Percentiles rank a stretch among this genome's conserved stretches.
Conservation (phyloP, 768 basidiomycete genomes). For the Suillus variegatus region DNA sequence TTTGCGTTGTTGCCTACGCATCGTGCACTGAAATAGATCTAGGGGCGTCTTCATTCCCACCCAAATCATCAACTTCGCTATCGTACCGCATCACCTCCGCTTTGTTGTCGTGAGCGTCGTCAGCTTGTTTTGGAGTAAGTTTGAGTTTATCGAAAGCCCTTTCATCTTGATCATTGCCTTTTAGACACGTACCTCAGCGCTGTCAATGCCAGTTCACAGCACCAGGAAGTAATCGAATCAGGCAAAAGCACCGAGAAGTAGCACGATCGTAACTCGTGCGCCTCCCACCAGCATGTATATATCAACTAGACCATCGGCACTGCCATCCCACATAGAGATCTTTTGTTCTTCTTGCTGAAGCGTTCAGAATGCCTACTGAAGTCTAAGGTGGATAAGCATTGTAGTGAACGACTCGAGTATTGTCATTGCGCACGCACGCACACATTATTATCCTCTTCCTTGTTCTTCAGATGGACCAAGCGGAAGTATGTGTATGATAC, state of each 20-base stretch:
- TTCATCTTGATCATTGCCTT: slow-evolving; percentile 1
- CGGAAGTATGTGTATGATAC: not conserved
- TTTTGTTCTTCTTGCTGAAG: not conserved
- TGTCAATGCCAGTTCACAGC: slow-evolving; percentile 41
- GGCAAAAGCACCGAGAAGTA: slow-evolving; percentile 2
- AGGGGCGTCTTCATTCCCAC: slow-evolving; percentile 78
- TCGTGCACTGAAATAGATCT: slow-evolving; percentile 3
- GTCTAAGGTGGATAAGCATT: not conserved
- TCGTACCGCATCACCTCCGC: slow-evolving; percentile 77
- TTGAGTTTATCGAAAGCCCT: not conserved
- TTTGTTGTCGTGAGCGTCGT: slow-evolving; percentile 76
- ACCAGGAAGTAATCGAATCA: slow-evolving; percentile 1
- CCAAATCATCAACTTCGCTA: slow-evolving; percentile 75
- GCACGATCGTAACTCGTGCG: not conserved
- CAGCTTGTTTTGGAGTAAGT: slow-evolving; percentile 82
- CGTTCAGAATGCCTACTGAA: not conserved
- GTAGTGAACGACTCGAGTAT: not conserved
- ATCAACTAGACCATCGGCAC: not conserved
- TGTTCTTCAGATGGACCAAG: not conserved
- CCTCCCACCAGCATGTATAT: slow-evolving; percentile 4
- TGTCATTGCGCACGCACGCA: not conserved
- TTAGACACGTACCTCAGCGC: slow-evolving; percentile 68
- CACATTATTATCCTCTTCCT: not conserved
- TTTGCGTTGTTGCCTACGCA: not conserved
- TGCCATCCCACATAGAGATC: not conserved